Evolutionary conservation across 2,329 filamentous ascomycete species (phyloP), one percentile per base, ranked within the genome.

Genomic region (Xylaria sp.): DNA sequence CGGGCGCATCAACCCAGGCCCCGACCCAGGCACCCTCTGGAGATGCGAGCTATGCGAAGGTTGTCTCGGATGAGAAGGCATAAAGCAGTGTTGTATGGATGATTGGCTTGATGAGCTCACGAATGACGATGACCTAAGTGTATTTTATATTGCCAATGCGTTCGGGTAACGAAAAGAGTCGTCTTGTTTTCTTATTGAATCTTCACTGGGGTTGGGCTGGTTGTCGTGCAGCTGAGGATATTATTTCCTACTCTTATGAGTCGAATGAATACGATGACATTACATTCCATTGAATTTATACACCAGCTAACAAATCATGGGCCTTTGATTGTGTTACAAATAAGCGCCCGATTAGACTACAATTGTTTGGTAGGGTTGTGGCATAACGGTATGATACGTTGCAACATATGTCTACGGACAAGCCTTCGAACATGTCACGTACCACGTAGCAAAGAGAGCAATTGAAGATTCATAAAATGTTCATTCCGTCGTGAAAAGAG

Each of bases 111-210:
- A 65, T 18, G 66, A 66, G 50, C 28, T 66, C 20, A 70, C 50
- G 72, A 72, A 70, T 63, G 59, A 61, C 66, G 41, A 75, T 62
- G 72, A 75, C 56, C 65, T 60, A 34, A 20, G 37, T 68, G 57
- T 70, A 65, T 65, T 60, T 39, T 55, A 66, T 66, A 20, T 20
- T 32, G 32, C 57, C 20, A 3, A 8, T 41, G 8, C 41, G 37
- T 41, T 28, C 13, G 7, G 7, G 65, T 3, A 57, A 54, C 13
- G 37, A 57, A 62, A 68, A 55, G 39, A 34, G 41, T n/a, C 20
- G 44, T 61, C 37, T 34, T 12, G 28, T 39, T 39, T 66, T 20
- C 20, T 28, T 15, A 25, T 13, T 46, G 4, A 0, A 37, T 34
- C 23, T 32, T 12, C 1, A 23, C 23, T 57, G 10, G 18, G 20